phyloP scores from a whole-genome alignment of 371 early-diverging fungal species.

The Zychaea mexicana region DNA sequence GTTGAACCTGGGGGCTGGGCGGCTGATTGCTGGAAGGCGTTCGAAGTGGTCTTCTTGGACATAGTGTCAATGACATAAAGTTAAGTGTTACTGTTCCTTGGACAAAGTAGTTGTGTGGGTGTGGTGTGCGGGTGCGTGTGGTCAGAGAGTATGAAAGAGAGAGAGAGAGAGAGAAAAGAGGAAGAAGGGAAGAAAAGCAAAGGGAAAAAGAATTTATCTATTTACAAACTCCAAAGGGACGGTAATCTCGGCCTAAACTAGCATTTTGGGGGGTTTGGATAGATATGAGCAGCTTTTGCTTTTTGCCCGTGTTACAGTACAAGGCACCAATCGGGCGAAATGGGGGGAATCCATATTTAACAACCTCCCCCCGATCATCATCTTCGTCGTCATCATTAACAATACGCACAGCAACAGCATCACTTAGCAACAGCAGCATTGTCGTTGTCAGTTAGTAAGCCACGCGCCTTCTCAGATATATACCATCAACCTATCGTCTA shows the following conservation, averaged over 20 bases:
- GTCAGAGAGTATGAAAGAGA: not conserved
- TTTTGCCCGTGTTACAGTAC: not conserved
- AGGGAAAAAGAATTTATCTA: conserved; percentile 5
- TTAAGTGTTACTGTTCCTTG: not conserved
- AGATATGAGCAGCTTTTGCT: not conserved
- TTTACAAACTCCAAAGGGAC: not conserved
- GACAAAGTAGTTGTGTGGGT: no score
- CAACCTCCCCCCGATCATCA: no score
- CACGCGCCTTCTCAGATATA: no score
- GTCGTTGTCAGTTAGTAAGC: no score
- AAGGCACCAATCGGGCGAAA: conserved; percentile 6
- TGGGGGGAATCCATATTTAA: not conserved
- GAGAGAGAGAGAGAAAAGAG: conserved; percentile 3
- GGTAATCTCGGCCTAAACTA: conserved; percentile 5
- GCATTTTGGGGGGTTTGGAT: not conserved
- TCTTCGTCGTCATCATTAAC: no score
- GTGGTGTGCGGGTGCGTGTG: not conserved
- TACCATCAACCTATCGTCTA: no score
- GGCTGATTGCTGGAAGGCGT: conserved; percentile 17
- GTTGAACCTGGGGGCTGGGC: conserved; percentile 4
- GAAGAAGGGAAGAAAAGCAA: conserved; percentile 5
- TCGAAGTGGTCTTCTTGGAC: conserved; percentile 19
- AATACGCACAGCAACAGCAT: no score
- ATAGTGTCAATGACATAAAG: conserved; percentile 25
- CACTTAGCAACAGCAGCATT: no score